Evolutionary conservation across 345 rosid genomes (phyloP), one percentile per base, ranked within the genome.

Genomic region (Salix exigua): DNA sequence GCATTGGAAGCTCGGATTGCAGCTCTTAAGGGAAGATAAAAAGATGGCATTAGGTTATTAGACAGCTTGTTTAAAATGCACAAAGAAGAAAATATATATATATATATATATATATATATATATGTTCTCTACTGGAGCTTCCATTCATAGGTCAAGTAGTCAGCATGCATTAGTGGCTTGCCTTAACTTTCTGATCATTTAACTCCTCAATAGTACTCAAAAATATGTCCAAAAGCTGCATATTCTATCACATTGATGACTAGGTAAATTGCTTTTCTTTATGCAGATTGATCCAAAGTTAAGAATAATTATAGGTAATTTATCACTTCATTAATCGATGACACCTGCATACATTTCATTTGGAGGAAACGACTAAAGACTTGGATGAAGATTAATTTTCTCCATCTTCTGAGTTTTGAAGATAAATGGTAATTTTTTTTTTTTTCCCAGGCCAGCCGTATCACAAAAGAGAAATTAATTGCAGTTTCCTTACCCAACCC

Each of bases 1-100:
- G 89, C 83, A 12, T 69, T 91, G 73, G 87, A 84, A 25, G 85
- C 88, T 13, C 75, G 83, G 78, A 28, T 89, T 77, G 88, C 88
- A 37, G 82, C 88, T n/a, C 77, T 88, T 25, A 78, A 60, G 66
- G 77, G 82, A 37, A 31, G 58, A 68, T 81, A 77, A 55, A 72
- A 40, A 16, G 51, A 70, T 25, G 25, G 25, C 28, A 58, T 10
- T 58, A 58, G 62, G 62, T 4, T 58, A 12, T 23, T 19, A 10
- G 23, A 66, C 14, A 16, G 7, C 23, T 66, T 21, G 21, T 66
- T 66, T 66, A 37, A 37, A 66, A 31, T 2, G 48, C 42, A 4
- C 8, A 5, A 10, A 37, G 4, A 9, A 0, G n/a, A n/a, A 21
- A 0, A 18, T 0, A 50, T 0, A 1, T 38, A 6, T 8, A 3